phyloP scores from a whole-genome alignment of 225 moss, liverwort and hornwort species.

The Sphagnum tenellum region DNA sequence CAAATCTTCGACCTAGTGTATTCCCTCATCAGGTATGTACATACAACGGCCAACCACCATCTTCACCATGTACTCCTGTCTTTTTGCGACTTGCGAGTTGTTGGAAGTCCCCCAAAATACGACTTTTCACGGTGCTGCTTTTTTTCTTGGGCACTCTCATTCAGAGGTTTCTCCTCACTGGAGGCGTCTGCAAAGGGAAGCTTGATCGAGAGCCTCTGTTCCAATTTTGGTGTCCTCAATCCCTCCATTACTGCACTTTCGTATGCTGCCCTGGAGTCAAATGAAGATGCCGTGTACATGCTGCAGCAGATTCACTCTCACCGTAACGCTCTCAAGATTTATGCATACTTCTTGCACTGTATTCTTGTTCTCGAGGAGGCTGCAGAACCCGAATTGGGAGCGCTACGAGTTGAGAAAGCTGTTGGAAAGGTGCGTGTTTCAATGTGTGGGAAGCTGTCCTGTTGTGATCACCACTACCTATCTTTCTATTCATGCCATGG shows the following conservation, averaged over 20 bases:
- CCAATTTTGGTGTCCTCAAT: conserved; percentile 89
- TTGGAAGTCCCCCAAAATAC: background rate
- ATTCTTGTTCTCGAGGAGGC: conserved; percentile 62
- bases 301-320: conserved; percentile 67
- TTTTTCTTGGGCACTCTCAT: conserved; percentile 18
- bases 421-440: conserved; percentile 50
- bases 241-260: conserved; percentile 66
- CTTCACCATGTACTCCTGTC: background rate
- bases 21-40: conserved; percentile 66
- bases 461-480: background rate
- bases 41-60: no score
- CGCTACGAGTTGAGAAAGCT: conserved; percentile 18
- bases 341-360: conserved; percentile 67
- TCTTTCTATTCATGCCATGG: background rate
- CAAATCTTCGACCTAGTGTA: conserved; percentile 74
- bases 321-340: conserved; percentile 79
- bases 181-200: conserved; percentile 51
- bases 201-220: conserved; percentile 84
- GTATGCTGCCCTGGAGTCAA: conserved; percentile 43
- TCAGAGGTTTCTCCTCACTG: conserved; percentile 62
- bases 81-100: no score
- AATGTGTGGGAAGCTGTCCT: background rate
- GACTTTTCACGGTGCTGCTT: conserved; percentile 29
- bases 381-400: conserved; percentile 17
- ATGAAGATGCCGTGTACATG: conserved; percentile 59